Evolutionary conservation across 2,329 filamentous ascomycete species (phyloP).

Genomic region (Talaromyces sp.): DNA sequence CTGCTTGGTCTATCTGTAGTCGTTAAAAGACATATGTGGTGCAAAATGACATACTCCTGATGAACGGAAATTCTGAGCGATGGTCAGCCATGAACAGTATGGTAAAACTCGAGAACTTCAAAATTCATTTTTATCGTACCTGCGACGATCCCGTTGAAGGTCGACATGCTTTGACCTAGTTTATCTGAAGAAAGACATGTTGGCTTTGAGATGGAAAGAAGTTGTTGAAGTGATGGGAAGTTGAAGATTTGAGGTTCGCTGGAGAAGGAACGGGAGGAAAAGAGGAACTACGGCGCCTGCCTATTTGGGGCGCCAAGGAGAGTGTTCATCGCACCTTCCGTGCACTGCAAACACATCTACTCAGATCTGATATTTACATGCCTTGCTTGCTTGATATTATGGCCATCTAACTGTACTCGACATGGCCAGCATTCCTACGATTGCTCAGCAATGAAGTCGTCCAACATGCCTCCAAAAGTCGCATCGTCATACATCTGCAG

Average conservation of each 20-base stretch:
- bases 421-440: not conserved
- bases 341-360: not conserved
- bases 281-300: not conserved
- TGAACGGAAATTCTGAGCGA: conserved; percentile 69
- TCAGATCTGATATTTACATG: not conserved
- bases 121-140: conserved; percentile 28
- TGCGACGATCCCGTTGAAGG: conserved; percentile 67
- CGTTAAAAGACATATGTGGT: conserved; percentile 15
- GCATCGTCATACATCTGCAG: conserved; percentile 7
- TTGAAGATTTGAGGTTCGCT: not conserved
- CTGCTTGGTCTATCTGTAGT: not conserved
- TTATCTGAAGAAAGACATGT: not conserved
- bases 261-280: not conserved
- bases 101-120: not conserved
- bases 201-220: not conserved
- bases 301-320: not conserved
- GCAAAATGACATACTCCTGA: conserved; percentile 56
- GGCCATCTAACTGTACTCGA: not conserved
- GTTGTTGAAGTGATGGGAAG: not conserved
- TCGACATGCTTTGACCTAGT: conserved; percentile 60
- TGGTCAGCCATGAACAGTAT: conserved; percentile 20
- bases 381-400: not conserved
- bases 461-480: conserved; percentile 12
- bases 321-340: not conserved
- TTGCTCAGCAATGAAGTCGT: conserved; percentile 23